These are phyloP conservation scores for Salix brachista DNA, from an alignment of 345 rosid species.

Conservation along the genomic window DNA sequence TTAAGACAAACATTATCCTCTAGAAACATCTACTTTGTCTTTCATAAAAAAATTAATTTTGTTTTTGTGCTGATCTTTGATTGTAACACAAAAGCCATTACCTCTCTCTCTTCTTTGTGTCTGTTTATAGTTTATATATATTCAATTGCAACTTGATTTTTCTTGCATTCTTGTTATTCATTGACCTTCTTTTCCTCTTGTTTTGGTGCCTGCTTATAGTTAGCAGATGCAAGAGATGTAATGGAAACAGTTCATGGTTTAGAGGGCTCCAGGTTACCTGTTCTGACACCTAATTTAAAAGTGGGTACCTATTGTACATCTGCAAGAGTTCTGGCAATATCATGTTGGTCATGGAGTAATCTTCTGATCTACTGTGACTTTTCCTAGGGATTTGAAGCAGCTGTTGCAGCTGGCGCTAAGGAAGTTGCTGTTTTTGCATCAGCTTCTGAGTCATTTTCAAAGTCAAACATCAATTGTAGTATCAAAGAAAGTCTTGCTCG, in stretches of 20 bases:
- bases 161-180: not conserved
- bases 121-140: not conserved
- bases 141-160: not conserved
- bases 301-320: constrained; percentile 24
- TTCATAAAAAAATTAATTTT: not conserved
- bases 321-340: not conserved
- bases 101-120: not conserved
- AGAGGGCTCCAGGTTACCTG: constrained; percentile 58
- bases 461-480: constrained; percentile 73
- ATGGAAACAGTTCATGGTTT: constrained; percentile 46
- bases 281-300: constrained; percentile 64
- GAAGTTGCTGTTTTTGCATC: constrained; percentile 79
- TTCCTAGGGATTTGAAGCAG: constrained; percentile 67
- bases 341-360: not conserved
- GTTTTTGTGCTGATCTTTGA: not conserved
- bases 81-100: not conserved
- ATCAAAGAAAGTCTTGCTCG: constrained; percentile 69
- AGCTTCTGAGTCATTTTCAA: constrained; percentile 75
- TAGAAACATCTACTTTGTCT: not conserved
- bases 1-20: not conserved
- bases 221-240: constrained; percentile 73
- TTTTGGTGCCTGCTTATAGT: constrained; percentile 19
- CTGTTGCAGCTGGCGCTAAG: constrained; percentile 72
- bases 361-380: constrained; percentile 15
- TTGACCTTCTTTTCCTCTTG: not conserved